Percentiles rank a stretch among this genome's conserved stretches.
These are phyloP conservation scores for Thozetella sp. DNA, from an alignment of 495 filamentous ascomycete genomes.

Conservation along the genomic window DNA sequence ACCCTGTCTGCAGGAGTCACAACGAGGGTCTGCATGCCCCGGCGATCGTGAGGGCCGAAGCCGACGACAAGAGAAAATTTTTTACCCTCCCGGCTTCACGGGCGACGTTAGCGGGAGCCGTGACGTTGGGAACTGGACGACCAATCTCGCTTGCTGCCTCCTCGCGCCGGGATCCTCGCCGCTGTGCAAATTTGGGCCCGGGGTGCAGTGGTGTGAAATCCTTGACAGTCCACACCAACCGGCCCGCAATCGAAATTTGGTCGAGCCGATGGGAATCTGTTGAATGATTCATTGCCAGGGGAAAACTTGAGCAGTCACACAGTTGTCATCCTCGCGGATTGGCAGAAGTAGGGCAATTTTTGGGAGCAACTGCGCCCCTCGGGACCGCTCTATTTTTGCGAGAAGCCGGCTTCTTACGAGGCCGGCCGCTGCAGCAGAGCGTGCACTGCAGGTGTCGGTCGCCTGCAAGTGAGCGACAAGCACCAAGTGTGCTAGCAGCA, in stretches of 20 bases:
- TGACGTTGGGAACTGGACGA: neutral
- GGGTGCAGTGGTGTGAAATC: neutral
- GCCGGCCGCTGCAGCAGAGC: neutral
- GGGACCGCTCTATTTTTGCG: neutral
- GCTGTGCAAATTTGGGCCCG: neutral
- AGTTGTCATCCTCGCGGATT: no score
- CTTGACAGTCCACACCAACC: slow-evolving; percentile 12
- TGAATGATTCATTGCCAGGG: slow-evolving; percentile 19
- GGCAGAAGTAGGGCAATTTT: neutral
- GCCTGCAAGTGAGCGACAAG: neutral
- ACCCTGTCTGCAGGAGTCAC: slow-evolving; percentile 1
- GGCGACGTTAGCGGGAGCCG: neutral
- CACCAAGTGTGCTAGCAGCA: neutral
- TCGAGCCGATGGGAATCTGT: slow-evolving; percentile 12
- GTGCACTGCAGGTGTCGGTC: no score
- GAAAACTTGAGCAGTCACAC: no score
- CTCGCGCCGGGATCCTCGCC: neutral
- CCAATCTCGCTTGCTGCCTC: slow-evolving; percentile 1
- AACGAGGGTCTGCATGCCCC: neutral
- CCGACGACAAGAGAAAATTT: neutral
- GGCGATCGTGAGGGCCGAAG: neutral
- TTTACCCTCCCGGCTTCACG: no score
- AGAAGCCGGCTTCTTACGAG: neutral
- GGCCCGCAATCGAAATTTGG: slow-evolving; percentile 8
- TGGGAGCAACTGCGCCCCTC: neutral